Evolutionary conservation across 1,284 basidiomycete species (phyloP).

Genomic region (Heterobasidion parviporum): DNA sequence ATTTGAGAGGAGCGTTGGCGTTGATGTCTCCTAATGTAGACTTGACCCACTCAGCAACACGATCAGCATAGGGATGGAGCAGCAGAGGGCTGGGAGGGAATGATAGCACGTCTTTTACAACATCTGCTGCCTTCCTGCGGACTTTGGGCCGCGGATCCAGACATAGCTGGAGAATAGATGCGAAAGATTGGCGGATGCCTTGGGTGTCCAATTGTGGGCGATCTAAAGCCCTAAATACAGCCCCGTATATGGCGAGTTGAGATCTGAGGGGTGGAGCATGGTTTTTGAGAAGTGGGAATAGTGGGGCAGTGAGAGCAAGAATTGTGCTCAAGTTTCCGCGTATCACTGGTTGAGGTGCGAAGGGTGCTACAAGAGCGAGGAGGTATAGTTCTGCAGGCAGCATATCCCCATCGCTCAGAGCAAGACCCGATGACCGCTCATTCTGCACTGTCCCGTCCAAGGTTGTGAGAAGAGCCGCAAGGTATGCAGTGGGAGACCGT

Average conservation of each 20-base stretch:
- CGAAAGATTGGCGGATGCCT: conserved; percentile 70
- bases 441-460: conserved; percentile 69
- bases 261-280: conserved; percentile 71
- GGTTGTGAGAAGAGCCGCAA: conserved; percentile 77
- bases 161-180: conserved; percentile 73
- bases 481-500: conserved; percentile 77
- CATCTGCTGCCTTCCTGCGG: conserved; percentile 83
- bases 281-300: conserved; percentile 59
- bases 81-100: conserved; percentile 70
- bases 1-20: conserved; percentile 49
- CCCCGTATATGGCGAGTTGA: conserved; percentile 66
- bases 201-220: conserved; percentile 60
- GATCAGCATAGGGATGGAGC: conserved; percentile 80
- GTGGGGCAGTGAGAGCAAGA: conserved; percentile 65
- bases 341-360: conserved; percentile 69
- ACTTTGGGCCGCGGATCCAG: conserved; percentile 92
- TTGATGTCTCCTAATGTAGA: conserved; percentile 61
- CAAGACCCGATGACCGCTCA: conserved; percentile 34
- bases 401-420: conserved; percentile 71
- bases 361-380: conserved; percentile 71
- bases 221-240: conserved; percentile 61
- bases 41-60: conserved; percentile 75
- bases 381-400: conserved; percentile 87
- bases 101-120: conserved; percentile 69
- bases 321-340: conserved; percentile 59